Base-by-base conservation (phyloP, 805 yeast species). In the Ogataea thermomethanolica region DNA sequence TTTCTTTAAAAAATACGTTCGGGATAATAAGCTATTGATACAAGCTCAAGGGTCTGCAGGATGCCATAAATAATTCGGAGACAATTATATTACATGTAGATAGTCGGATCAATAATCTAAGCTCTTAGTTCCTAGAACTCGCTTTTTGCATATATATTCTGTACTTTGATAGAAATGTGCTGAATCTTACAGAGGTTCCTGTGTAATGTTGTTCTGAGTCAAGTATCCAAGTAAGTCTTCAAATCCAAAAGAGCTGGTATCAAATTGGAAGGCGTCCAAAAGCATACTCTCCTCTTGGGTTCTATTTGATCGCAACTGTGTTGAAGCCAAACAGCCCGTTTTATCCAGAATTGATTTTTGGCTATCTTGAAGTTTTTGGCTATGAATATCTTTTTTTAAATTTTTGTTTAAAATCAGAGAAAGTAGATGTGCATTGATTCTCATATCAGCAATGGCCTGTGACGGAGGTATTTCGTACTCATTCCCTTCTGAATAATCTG, bases 401-500 rank as follows among this genome's bases (percentile, higher is more conserved):
- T 50, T 39, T 37, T 56, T 52, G 29, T 54, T 54, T 41, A 59
- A 50, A 56, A 59, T 56, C 36, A 51, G 52, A n/a, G 62, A 44
- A 15, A 61, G 38, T 3, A 59, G 53, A 43, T 59, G 61, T 11
- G 63, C 58, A 15, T 59, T 61, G 22, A 59, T 51, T 28, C 62
- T 50, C 59, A 61, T 59, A 41, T 61, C 65, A 1, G 64, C 53
- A 29, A 67, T 60, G 11, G 68, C 70, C 36, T 56, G 58, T 9
- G 63, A 60, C 4, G 67, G 67, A 33, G 61, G 66, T 38, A 61
- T 59, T 37, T 60, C 48, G 12, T 58, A 58, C 31, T 53, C 58
- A n/a, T 52, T 54, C 14, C 53, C 58, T 8, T 49, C 56, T 26
- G 29, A 14, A 33, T 35, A 51, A 30, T 53, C 56, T 43, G 30